Evolutionary conservation across 495 filamentous ascomycete species (phyloP).

Genomic region (Neurospora pannonica): DNA sequence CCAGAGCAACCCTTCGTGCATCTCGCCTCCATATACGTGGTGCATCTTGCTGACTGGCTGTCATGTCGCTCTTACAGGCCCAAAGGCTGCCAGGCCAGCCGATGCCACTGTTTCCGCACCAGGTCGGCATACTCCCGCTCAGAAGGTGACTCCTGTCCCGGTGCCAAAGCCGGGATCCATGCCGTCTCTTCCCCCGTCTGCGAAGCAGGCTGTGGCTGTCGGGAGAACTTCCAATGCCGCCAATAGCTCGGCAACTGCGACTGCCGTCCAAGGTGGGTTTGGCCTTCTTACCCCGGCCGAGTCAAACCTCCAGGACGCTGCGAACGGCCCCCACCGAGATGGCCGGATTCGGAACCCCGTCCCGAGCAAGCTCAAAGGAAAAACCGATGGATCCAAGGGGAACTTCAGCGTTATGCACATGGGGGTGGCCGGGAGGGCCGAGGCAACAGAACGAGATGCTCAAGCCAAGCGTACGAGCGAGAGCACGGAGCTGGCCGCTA

Average conservation of each 20-base stretch:
- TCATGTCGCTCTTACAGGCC: conserved; percentile 3
- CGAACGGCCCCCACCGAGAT: conserved; percentile 25
- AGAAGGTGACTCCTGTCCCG: conserved; percentile 15
- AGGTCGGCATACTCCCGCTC: background rate
- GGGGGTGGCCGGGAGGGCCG: conserved; percentile 35
- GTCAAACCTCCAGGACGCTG: conserved; percentile 13
- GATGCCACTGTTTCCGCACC: background rate
- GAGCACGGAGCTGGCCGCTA: conserved; percentile 43
- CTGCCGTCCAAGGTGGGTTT: conserved; percentile 5
- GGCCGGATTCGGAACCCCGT: conserved; percentile 48
- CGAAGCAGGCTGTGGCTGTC: background rate
- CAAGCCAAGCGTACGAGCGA: conserved; percentile 49
- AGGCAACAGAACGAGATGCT: conserved; percentile 37
- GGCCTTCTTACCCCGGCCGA: conserved; percentile 10
- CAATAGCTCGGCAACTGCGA: background rate
- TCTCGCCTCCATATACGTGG: background rate
- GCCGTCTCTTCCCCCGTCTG: conserved; percentile 7
- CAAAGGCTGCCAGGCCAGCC: conserved; percentile 6
- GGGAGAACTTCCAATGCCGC: conserved; percentile 1
- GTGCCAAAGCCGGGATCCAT: conserved; percentile 15
- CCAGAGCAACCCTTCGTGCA: background rate
- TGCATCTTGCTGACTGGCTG: conserved; percentile 5
- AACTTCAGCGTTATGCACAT: conserved; percentile 52
- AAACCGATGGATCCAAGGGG: conserved; percentile 46
- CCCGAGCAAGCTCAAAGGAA: conserved; percentile 47